Evolutionary conservation across 140 eudicot species (phyloP), one percentile per base, ranked within the genome.

Genomic region (Oenanthe javanica): DNA sequence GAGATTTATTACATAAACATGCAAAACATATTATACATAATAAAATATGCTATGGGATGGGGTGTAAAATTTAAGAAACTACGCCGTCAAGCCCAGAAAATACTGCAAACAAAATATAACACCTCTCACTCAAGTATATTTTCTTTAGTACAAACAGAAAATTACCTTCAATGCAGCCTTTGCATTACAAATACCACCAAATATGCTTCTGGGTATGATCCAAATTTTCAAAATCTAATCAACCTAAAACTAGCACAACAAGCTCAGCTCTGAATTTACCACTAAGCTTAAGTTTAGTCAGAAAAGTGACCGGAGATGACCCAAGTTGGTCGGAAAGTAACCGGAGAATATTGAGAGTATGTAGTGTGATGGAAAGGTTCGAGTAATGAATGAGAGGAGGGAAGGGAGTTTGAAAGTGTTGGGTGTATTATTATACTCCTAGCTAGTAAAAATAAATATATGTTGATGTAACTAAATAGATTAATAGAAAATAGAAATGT

Each of bases 391-490:
- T 15, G 76, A 72, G 31, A 42, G 46, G 81, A 73, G 75, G 76
- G 81, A 79, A 79, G 73, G 51, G 52, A 25, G 25, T 79, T 79
- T n/a, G 23, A 64, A 45, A 23, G 75, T 18, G 45, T 23, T 10
- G 50, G 23, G 19, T 46, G 70, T 23, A 31, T 3, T 23, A 48
- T 15, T 75, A 46, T 11, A 25, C n/a, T 25, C 6, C 43, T 25
- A 16, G 61, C 61, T 7, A 54, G 59, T 52, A 52, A 14, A 52
- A 52, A 16, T 54, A 15, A 54, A 16, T 54, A 4, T 54, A 54
- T 54, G 40, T 6, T 21, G 12, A 42, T 18, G 9, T 18, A 55
- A 18, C 10, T 19, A 54, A 16, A 5, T 16, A 54, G n/a, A 4
- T 54, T 2, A 15, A 4, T 54, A 15, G 6, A 15, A 3, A 15